Evolutionary conservation across 305 asterid species (phyloP), one percentile per base, ranked within the genome.

Genomic region (Fraxinus floribunda): DNA sequence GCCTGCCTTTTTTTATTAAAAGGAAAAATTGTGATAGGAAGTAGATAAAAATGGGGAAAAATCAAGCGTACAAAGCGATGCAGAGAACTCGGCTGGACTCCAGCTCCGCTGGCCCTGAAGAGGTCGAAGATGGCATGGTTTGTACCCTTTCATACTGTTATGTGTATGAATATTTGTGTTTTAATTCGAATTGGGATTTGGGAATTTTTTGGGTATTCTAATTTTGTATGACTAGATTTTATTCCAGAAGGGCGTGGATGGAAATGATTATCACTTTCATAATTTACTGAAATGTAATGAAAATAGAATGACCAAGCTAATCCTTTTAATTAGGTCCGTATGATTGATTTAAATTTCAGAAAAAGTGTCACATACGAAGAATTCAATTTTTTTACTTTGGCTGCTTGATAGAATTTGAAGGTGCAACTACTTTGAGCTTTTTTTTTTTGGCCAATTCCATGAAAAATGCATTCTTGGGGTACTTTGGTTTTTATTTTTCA

Each of bases 91-190:
- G 94, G 87, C 76, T 92, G 35, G 97, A 95, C 73, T 91, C 97
- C 34, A 88, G 95, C 89, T 87, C 94, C 34, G 95, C 86, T 78
- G 97, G 82, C 4, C 97, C 94, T 8, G 97, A 94, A 0, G 98
- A 93, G 89, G 91, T 90, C 89, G 94, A 94, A 82, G 98, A 94
- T 82, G 98, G 98, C 88, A 91, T 94, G 98, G 97, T 94, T 89
- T 83, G 98, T 92, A 87, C 93, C 91, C 87, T 92, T 93, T 85
- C 92, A 85, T 89, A 88, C 91, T 83, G 39, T 75, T 85, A 24
- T 13, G 38, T 16, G 41, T 13, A 32, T 79, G 6, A 57, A 3
- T 60, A 57, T 55, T 66, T 73, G 1, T 3, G 4, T 75, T 66
- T 22, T 76, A 39, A 20, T 4, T 76, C 24, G 66, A 18, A 29